Percentiles rank a stretch among this genome's conserved stretches.
Conservation (phyloP, 257 asterid genomes). For the Solanum paucissectum region DNA sequence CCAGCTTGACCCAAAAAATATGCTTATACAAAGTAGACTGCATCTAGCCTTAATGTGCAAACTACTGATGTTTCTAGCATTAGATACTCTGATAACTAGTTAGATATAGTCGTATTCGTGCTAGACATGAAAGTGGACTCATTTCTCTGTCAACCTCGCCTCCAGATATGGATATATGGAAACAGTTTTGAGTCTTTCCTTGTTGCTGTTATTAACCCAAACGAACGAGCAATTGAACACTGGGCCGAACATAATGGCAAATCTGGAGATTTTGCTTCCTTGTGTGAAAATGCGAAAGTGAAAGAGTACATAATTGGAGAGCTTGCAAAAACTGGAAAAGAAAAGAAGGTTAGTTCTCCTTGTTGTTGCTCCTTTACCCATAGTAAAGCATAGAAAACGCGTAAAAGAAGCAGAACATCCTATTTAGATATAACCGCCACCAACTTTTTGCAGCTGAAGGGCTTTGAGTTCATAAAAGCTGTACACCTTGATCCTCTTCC, state of each 20-base stretch:
- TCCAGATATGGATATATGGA: conserved; percentile 92
- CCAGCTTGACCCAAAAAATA: neutral
- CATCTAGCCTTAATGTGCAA: neutral
- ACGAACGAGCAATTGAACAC: conserved; percentile 44
- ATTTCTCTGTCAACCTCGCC: neutral
- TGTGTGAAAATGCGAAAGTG: conserved; percentile 51
- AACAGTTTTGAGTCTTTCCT: conserved; percentile 93
- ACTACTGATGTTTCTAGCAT: neutral
- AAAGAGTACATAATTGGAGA: conserved; percentile 61
- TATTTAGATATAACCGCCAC: neutral
- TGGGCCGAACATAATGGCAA: conserved; percentile 66
- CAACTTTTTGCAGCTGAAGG: conserved; percentile 61
- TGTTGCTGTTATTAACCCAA: conserved; percentile 71
- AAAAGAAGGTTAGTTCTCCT: conserved; percentile 53
- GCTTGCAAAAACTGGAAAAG: conserved; percentile 56
- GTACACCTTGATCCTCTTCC: conserved; percentile 92
- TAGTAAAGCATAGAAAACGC: neutral
- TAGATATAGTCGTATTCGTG: neutral
- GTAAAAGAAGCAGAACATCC: neutral
- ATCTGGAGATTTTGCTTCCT: conserved; percentile 54
- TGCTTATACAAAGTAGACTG: neutral
- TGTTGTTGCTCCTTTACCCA: neutral
- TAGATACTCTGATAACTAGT: neutral
- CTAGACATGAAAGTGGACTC: neutral
- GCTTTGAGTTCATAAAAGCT: conserved; percentile 71